A percentile compares a stretch with the other conserved stretches of the same genome.
Conservation (phyloP, 2,329 filamentous ascomycete genomes). For the Scedosporium boydii region DNA sequence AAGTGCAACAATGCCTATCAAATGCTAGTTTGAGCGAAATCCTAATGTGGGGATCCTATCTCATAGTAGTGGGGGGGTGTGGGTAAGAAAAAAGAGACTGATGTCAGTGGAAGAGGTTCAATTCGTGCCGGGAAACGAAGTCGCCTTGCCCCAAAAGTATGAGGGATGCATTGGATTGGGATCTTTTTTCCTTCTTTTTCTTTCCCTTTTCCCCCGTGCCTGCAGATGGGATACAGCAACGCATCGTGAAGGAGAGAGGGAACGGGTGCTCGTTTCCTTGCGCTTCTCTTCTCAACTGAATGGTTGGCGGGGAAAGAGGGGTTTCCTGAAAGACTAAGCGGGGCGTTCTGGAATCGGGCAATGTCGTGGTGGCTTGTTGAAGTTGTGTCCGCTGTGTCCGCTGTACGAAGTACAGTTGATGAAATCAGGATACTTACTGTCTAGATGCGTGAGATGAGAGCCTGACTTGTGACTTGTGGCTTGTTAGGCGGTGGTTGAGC, state of each 20-base stretch:
- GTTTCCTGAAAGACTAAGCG: not conserved
- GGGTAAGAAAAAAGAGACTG: not conserved
- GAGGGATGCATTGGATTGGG: not conserved
- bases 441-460: not conserved
- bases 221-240: not conserved
- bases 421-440: not conserved
- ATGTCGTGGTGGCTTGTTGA: not conserved
- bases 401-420: not conserved
- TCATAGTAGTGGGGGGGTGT: not conserved
- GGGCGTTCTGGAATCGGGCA: not conserved
- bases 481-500: not conserved
- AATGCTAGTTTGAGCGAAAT: not conserved
- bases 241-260: not conserved
- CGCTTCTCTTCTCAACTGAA: not conserved
- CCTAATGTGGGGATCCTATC: not conserved
- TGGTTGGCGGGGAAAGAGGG: not conserved
- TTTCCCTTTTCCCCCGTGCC: not conserved
- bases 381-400: not conserved
- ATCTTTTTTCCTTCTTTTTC: constrained; percentile 1
- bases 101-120: not conserved
- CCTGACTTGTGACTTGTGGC: not conserved
- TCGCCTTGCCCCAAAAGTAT: not conserved
- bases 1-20: not conserved
- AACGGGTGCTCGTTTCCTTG: not conserved
- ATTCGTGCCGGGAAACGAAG: not conserved